Conservation (phyloP, 75 land plant species). For the Sequoia sempervirens region DNA sequence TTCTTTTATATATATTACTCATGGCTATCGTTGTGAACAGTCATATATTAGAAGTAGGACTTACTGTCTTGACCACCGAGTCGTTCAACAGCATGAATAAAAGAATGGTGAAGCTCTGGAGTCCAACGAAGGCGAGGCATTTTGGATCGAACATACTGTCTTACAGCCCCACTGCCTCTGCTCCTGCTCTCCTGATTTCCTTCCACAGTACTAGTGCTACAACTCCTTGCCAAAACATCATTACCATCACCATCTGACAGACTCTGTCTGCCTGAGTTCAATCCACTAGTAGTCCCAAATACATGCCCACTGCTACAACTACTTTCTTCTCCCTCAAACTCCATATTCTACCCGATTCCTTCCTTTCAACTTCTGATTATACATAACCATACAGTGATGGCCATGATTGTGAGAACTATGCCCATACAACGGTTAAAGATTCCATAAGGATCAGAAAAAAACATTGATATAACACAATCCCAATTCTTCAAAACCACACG, state of each 20-base stretch:
- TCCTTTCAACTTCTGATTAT: background rate
- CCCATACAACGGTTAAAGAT: background rate
- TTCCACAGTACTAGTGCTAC: background rate
- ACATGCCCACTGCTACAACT: background rate
- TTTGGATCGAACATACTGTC: conserved; percentile 70
- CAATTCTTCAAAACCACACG: background rate
- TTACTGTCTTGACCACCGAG: conserved; percentile 75
- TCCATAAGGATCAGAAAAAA: background rate
- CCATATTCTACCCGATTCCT: background rate
- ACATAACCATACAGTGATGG: background rate
- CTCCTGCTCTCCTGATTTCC: conserved; percentile 2
- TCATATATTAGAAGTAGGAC: background rate
- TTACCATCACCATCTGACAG: background rate
- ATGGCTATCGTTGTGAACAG: background rate
- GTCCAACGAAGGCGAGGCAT: conserved; percentile 77
- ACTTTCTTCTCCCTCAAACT: background rate
- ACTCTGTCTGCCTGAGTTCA: background rate
- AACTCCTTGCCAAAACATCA: conserved; percentile 1
- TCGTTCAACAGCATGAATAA: conserved; percentile 64
- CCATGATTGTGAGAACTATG: background rate
- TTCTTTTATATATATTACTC: too few species aligned
- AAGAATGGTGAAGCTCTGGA: conserved; percentile 68
- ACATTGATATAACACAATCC: background rate
- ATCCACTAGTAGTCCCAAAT: background rate
- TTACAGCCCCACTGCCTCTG: conserved; percentile 9